Evolutionary conservation across 1,284 basidiomycete genomes (phyloP).

Genomic region (Puccinia polysora): DNA sequence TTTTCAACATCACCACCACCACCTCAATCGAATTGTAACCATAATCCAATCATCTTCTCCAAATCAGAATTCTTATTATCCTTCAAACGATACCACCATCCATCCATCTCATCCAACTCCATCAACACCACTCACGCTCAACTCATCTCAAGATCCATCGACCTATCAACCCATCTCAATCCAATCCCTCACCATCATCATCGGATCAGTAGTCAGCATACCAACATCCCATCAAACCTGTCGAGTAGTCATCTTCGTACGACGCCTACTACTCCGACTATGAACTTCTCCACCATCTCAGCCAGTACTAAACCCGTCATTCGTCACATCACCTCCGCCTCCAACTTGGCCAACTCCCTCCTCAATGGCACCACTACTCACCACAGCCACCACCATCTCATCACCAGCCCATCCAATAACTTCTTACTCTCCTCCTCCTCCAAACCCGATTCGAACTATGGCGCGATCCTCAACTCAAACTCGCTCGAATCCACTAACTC

Average conservation of each 20-base stretch:
- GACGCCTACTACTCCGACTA: no score
- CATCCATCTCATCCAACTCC: slow-evolving; percentile 57
- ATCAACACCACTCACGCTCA: slow-evolving; percentile 3
- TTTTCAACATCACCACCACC: no score
- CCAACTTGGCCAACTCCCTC: neutral
- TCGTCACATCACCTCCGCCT: slow-evolving; percentile 55
- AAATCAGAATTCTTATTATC: slow-evolving; percentile 50
- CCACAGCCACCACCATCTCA: neutral
- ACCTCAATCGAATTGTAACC: no score
- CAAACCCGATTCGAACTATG: neutral
- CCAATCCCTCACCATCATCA: no score
- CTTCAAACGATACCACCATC: slow-evolving; percentile 39
- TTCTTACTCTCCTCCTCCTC: neutral
- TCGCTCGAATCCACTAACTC: neutral
- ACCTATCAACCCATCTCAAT: neutral
- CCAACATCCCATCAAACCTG: no score
- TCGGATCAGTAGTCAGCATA: no score
- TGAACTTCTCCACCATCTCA: no score
- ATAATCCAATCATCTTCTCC: no score
- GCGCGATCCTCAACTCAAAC: neutral
- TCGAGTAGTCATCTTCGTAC: no score
- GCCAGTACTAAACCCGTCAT: slow-evolving; percentile 28
- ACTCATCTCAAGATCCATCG: neutral
- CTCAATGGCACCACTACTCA: neutral
- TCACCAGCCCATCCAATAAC: neutral